Evolutionary conservation across 257 asterid species (phyloP), one percentile per base, ranked within the genome.

Genomic region (Coffea canephora): DNA sequence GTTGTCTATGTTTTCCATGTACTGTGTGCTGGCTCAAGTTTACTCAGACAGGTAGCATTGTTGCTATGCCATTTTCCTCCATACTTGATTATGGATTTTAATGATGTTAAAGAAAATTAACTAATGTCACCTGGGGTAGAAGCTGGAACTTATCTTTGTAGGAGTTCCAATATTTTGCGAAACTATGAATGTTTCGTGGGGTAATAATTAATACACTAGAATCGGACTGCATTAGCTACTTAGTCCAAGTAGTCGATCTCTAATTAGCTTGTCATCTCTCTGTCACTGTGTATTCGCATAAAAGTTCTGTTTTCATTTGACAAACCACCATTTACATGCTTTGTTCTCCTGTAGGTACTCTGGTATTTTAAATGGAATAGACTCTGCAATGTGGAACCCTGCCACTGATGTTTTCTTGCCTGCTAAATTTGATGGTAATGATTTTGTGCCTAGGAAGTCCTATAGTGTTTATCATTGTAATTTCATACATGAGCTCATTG

Each of bases 361-460:
- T 57, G 98, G 97, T 46, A 88, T 92, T 79, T 84, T 92, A 89
- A 94, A 94, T 61, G 97, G 96, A 84, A 94, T 94, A 69, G 96
- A 94, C 86, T 87, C 94, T 78, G 89, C 80, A 61, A 86, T 92
- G 78, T 92, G 98, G 98, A 92, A 94, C 88, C 97, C 97, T 73
- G 93, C 96, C 61, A 91, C 91, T 2, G 96, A 92, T 78, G 76
- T 79, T 77, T 91, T 85, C 89, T 89, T 94, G 90, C 97, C 97
- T 75, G 92, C 95, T 85, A 92, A 89, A 72, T 92, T 85, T 84
- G 93, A 90, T 85, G 97, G 98, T 94, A 90, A 86, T 48, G 54
- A 49, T 69, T 78, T 81, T 86, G 39, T 49, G n/a, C 71, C 74
- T 77, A 25, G 54, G 21, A 73, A 75, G 69, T 74, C 50, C 15